A percentile compares a stretch with the other conserved stretches of the same genome.
Conservation (phyloP, 495 filamentous ascomycete species). For the Aspergillus hancockii region DNA sequence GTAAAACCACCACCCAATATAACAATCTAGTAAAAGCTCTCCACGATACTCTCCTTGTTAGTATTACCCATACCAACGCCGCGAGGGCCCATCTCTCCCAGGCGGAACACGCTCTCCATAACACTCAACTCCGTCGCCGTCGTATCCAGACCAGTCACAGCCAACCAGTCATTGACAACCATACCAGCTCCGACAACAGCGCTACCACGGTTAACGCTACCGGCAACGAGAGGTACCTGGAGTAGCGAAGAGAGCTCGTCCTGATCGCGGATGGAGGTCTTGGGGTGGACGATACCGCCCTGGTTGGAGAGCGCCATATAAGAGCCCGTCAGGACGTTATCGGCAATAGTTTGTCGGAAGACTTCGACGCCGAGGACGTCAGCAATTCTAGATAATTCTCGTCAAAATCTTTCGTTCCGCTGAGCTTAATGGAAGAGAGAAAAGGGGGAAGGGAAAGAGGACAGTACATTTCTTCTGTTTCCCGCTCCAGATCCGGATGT, state of each 20-base stretch:
- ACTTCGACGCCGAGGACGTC: conserved; percentile 97
- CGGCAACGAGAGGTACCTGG: conserved; percentile 93
- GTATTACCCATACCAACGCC: conserved; percentile 66
- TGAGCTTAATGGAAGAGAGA: background rate
- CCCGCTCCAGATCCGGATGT: conserved; percentile 95
- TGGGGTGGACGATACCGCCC: conserved; percentile 95
- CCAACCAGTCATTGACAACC: conserved; percentile 99
- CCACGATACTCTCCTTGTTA: conserved; percentile 96
- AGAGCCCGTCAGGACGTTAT: conserved; percentile 92
- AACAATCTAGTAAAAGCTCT: conserved; percentile 85
- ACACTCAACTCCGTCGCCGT: conserved; percentile 96
- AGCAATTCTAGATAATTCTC: conserved; percentile 58
- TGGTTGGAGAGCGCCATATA: conserved; percentile 98
- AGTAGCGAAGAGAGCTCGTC: conserved; percentile 92
- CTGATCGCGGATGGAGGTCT: conserved; percentile 94
- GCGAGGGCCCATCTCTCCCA: conserved; percentile 68
- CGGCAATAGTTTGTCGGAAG: conserved; percentile 94
- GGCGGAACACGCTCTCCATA: conserved; percentile 89
- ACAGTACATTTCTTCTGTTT: conserved; percentile 81
- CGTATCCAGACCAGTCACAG: conserved; percentile 93
- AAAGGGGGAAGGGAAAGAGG: background rate
- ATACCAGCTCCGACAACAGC: conserved; percentile 96
- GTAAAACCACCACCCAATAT: background rate
- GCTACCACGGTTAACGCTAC: conserved; percentile 87
- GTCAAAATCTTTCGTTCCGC: background rate